These are phyloP conservation scores for Rhynchospora breviuscula DNA, from an alignment of 176 grass and related monocot species.

Conservation along the genomic window DNA sequence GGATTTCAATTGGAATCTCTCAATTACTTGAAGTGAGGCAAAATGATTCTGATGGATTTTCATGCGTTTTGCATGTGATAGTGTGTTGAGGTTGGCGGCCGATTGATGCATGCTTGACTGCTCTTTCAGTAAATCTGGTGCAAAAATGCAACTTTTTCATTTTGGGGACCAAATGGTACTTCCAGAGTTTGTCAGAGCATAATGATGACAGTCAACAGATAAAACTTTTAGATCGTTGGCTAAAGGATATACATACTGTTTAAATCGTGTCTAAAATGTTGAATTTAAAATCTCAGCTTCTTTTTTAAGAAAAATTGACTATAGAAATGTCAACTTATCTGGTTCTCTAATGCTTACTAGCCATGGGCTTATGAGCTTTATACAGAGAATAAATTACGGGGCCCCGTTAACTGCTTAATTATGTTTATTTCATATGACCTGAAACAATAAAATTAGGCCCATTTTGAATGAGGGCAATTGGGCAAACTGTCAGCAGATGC, in stretches of 20 bases:
- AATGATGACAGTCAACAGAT: too few relatives aligned
- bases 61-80: too few relatives aligned
- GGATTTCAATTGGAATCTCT: too few relatives aligned
- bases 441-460: background rate
- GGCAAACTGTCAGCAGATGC: background rate
- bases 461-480: background rate
- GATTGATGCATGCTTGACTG: too few relatives aligned
- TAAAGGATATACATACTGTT: background rate
- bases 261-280: background rate
- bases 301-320: background rate
- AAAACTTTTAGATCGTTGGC: background rate
- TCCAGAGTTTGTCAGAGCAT: too few relatives aligned
- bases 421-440: background rate
- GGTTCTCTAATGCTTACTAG: background rate
- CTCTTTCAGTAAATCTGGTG: too few relatives aligned
- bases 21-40: too few relatives aligned
- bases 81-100: too few relatives aligned
- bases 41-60: too few relatives aligned
- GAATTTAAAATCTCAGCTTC: constrained; percentile 11
- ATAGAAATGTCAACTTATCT: constrained; percentile 16
- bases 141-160: too few relatives aligned
- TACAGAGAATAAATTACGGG: background rate
- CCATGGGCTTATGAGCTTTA: background rate
- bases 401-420: background rate
- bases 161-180: too few relatives aligned